These are phyloP conservation scores for Leptographium flavum DNA, from an alignment of 2,329 filamentous ascomycete species.

Conservation along the genomic window DNA sequence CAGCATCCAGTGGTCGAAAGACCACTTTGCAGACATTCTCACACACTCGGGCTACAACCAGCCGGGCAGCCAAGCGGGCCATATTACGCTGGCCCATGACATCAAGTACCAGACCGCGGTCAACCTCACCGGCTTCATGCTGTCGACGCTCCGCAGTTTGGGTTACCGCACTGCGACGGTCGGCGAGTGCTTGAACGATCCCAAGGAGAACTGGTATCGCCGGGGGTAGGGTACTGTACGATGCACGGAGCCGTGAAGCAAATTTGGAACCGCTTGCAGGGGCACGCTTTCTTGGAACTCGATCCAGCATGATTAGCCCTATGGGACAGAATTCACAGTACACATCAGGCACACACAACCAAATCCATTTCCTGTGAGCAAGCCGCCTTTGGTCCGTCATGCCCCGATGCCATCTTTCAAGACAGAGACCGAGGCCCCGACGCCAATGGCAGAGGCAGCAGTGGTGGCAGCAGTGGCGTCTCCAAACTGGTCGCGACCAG, in stretches of 20 bases:
- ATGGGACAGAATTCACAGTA: not conserved
- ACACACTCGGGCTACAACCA: slow-evolving; percentile 10
- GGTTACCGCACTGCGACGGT: slow-evolving; percentile 35
- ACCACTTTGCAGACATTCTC: slow-evolving; percentile 16
- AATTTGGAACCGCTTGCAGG: too few relatives aligned
- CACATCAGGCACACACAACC: not conserved
- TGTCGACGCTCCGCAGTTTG: slow-evolving; percentile 23
- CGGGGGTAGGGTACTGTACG: too few relatives aligned
- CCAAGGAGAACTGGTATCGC: slow-evolving; percentile 37
- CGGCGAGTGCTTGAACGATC: slow-evolving; percentile 39
- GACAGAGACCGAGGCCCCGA: not conserved
- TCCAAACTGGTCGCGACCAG: slow-evolving; percentile 12
- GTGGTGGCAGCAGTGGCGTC: not conserved
- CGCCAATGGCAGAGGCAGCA: not conserved
- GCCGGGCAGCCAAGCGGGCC: slow-evolving; percentile 15
- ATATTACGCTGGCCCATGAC: slow-evolving; percentile 37
- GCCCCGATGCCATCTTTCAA: not conserved
- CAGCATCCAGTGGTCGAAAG: slow-evolving; percentile 20
- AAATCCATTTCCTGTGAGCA: not conserved
- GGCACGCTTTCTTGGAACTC: too few relatives aligned
- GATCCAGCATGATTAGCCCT: too few relatives aligned
- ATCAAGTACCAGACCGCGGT: slow-evolving; percentile 30
- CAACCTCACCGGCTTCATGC: slow-evolving; percentile 29
- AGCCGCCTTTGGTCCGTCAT: not conserved
- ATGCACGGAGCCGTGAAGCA: too few relatives aligned